Base-by-base conservation (phyloP, 2,329 filamentous ascomycete species). In the Fusarium coicis region DNA sequence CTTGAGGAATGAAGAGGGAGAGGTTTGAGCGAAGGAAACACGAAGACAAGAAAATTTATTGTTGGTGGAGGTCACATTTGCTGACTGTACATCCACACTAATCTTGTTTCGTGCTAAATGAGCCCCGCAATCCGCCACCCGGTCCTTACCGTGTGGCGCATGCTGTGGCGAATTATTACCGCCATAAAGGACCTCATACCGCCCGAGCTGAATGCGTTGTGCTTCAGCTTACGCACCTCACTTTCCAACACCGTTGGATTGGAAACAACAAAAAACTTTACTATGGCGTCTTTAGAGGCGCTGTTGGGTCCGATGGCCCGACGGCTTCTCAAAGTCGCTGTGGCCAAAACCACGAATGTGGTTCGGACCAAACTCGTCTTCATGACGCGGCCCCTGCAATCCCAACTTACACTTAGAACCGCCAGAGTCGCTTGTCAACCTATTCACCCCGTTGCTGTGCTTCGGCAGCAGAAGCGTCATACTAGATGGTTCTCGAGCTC, bases 251-350 rank as follows among this genome's bases (percentile, higher is more conserved):
- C 42, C 34, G 59, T 73, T 72, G 65, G 65, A 68, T 62, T 18
- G 63, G 46, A 72, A 75, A 46, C 66, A 70, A 72, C 64, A 67
- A 76, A 70, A 72, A 76, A 68, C 65, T 69, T 74, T 80, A 86
- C 74, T 73, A 90, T 90, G 88, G 85, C 85, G 82, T 85, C 87
- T 79, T 80, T 82, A 79, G 87, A 87, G 84, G 87, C 86, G 82
- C 83, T 89, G 80, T 89, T 85, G 88, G 88, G 85, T 77, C 86
- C 87, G 66, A 83, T 84, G 79, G 86, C 87, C 83, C 81, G 89
- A 80, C 87, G 87, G 80, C 81, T 87, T 76, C 83, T 89, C 77
- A 86, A 87, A 79, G 84, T 83, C 75, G 86, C 88, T 79, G 82
- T 87, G 79, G 81, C 82, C 55, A 87, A 85, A 76, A 85, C 87